Base-by-base conservation (phyloP, 805 yeast species). In the Saccharomycopsis vini region DNA sequence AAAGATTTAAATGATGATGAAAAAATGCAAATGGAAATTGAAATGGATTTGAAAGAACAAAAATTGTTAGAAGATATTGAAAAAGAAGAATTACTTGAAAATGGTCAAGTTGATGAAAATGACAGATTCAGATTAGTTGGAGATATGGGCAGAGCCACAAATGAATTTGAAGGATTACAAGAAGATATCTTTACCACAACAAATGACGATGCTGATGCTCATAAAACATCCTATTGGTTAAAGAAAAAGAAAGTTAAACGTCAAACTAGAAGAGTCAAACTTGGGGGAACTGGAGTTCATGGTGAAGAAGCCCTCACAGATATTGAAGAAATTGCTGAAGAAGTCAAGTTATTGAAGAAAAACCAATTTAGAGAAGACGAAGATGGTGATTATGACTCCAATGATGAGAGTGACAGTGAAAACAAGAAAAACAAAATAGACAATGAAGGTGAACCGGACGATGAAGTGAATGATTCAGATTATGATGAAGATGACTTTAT, bases 231-330 rank as follows among this genome's bases (percentile, higher is more conserved):
- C 5, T 36, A 36, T 19, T 43, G 43, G 49, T 24, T 32, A 19
- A 44, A 44, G 40, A 44, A 45, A 16, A 44, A 44, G 34, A 41
- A 34, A 35, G 21, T 36, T 5, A 47, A 47, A 32, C 20, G 51
- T 21, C 51, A 47, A 34, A 47, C 51, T 10, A 37, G 49, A 39
- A 37, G 47, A 30, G 39, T 42, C 16, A 47, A 45, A 33, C 40
- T 47, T 37, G 45, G 39, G 22, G 43, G 49, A 4, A 26, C 43
- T 19, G 49, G 35, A 15, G 18, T 15, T 20, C 21, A 18, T n/a
- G 40, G 38, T 5, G 50, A 47, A 23, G 47, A 16, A 7, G 30
- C 12, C 10, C 21, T 41, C 18, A 26, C 29, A 10, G 44, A 44
- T n/a, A 39, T 33, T 4, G 43, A 39, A 4, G 49, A 34, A 18